Base-by-base conservation (phyloP, 257 asterid genomes). In the Ilex aquifolium region DNA sequence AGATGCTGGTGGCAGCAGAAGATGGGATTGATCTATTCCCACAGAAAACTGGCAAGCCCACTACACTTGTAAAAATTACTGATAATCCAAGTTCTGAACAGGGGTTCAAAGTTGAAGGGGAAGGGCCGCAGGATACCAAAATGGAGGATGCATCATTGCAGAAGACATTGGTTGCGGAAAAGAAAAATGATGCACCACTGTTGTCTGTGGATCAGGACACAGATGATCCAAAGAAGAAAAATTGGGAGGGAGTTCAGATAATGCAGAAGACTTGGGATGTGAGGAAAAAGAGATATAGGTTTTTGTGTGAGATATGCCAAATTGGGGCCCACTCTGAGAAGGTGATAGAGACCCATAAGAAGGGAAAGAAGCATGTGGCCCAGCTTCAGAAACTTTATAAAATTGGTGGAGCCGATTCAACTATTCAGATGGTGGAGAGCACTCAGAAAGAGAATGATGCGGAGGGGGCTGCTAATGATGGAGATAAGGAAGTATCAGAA, bases 261-360 rank as follows among this genome's bases (percentile, higher is more conserved):
- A 64, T 60, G 62, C 59, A 57, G 5, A 56, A 56, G 56, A 57
- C 53, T 4, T 54, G 59, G 16, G 55, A 51, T 5, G 27, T 21
- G 27, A 63, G 55, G 63, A 73, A 69, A 70, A 68, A 46, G 52
- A 46, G 3, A 5, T 51, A 0, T 29, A 67, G 2, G 44, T 74
- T 72, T 71, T 83, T 85, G 90, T 87, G 95, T 32, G 82, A 79
- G 56, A 57, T 74, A 30, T 88, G 95, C 77, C 61, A 72, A 64
- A 65, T 79, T 30, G 77, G 80, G n/a, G 69, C 73, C 15, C 13
- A 8, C 30, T 46, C 70, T 44, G 36, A 13, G 46, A 63, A 54
- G 10, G 74, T 50, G 27, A 58, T 79, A 79, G 69, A 72, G 27
- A 48, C 13, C 17, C 94, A 88, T 57, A 46, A 17, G 31, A 59